A percentile compares a stretch with the other conserved stretches of the same genome.
Conservation (phyloP, 768 basidiomycete genomes). For the Dentipellis fragilis region DNA sequence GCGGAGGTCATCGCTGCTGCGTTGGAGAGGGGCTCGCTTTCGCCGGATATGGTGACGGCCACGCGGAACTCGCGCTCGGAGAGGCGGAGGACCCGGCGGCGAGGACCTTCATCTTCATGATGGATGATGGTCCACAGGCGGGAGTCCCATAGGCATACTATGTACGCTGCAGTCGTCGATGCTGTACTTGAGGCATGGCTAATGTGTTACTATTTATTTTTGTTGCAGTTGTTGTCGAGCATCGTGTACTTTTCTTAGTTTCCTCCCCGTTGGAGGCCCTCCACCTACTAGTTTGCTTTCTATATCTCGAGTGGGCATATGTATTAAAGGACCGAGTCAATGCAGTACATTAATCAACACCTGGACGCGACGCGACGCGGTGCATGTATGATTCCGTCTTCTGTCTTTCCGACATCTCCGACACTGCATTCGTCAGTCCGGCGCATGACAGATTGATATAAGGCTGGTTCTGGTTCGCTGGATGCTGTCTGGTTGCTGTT, state of each 20-base stretch:
- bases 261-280: not conserved
- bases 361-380: too few species aligned
- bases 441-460: too few species aligned
- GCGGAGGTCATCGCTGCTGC: constrained; percentile 89
- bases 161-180: constrained; percentile 8
- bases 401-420: too few species aligned
- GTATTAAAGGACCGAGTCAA: constrained; percentile 2
- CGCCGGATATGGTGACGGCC: constrained; percentile 42
- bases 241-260: constrained; percentile 7
- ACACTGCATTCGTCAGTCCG: too few species aligned
- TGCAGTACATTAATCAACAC: not conserved
- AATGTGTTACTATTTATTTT: constrained; percentile 5
- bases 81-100: constrained; percentile 46
- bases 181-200: constrained; percentile 5
- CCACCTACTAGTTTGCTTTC: not conserved
- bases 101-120: constrained; percentile 19
- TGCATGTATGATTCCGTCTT: too few species aligned
- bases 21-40: constrained; percentile 62
- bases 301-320: constrained; percentile 1
- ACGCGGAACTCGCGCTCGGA: constrained; percentile 40
- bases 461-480: too few species aligned
- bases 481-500: too few species aligned
- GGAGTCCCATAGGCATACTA: not conserved
- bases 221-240: not conserved
- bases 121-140: not conserved